These are phyloP conservation scores for Lachnum nothofagi DNA, from an alignment of 2,329 filamentous ascomycete genomes.

Conservation along the genomic window DNA sequence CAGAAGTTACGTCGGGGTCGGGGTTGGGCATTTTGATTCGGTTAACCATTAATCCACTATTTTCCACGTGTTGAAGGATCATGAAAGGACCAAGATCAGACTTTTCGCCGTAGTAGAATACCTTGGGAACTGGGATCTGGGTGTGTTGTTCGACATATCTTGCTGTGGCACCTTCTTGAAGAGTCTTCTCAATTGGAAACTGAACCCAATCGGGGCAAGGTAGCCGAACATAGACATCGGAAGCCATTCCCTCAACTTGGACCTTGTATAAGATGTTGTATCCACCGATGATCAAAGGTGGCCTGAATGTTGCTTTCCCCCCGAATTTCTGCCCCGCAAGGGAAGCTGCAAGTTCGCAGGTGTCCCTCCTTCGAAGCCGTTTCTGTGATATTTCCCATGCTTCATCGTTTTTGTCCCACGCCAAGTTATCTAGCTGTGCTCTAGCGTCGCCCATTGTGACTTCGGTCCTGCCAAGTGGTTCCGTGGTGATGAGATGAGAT, in stretches of 20 bases:
- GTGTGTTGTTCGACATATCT: constrained; percentile 14
- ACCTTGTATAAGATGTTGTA: constrained; percentile 21
- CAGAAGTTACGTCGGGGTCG: constrained; percentile 28
- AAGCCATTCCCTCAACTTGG: constrained; percentile 15
- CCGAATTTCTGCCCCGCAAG: constrained; percentile 16
- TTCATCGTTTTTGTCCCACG: constrained; percentile 24
- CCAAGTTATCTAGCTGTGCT: constrained; percentile 19
- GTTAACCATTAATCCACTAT: constrained; percentile 32
- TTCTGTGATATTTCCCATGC: constrained; percentile 15
- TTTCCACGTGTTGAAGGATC: constrained; percentile 12
- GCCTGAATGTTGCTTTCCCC: constrained; percentile 11
- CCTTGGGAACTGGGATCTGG: constrained; percentile 12
- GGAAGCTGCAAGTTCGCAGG: constrained; percentile 6
- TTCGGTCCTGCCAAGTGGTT: neutral
- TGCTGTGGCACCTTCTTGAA: constrained; percentile 12
- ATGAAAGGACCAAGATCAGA: constrained; percentile 18
- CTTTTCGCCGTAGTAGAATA: constrained; percentile 14
- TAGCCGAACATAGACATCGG: constrained; percentile 9
- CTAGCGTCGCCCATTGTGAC: constrained; percentile 2
- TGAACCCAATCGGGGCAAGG: constrained; percentile 10
- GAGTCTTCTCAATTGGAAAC: constrained; percentile 18
- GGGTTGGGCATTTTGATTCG: constrained; percentile 28
- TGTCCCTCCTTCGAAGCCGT: constrained; percentile 9
- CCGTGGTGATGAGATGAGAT: constrained; percentile 4
- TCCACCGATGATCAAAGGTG: constrained; percentile 20